Conservation (phyloP, 2,329 filamentous ascomycete species). For the Mollisia scopiformis region DNA sequence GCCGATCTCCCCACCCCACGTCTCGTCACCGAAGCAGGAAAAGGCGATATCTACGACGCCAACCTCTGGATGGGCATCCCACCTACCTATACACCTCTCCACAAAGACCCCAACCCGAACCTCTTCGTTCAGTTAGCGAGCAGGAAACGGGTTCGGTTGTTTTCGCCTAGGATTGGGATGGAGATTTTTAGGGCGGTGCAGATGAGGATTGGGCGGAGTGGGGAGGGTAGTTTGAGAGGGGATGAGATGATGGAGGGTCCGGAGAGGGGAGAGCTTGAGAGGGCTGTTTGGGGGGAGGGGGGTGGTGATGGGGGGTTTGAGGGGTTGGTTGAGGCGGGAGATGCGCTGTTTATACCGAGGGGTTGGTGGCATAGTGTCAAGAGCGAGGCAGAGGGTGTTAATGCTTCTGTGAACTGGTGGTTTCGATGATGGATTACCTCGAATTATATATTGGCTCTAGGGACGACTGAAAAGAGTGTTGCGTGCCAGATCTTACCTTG, state of each 20-base stretch:
- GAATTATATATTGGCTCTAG: too few relatives aligned
- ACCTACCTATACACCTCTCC: conserved; percentile 87
- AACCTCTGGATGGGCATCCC: conserved; percentile 88
- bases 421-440: conserved; percentile 4
- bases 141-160: conserved; percentile 72
- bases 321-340: conserved; percentile 62
- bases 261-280: conserved; percentile 68
- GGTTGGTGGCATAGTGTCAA: conserved; percentile 89
- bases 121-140: conserved; percentile 83
- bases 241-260: conserved; percentile 89
- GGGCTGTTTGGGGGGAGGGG: conserved; percentile 66
- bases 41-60: conserved; percentile 83
- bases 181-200: conserved; percentile 62
- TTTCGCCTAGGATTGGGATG: conserved; percentile 66
- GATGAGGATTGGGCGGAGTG: conserved; percentile 36
- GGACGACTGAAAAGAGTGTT: too few relatives aligned
- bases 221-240: conserved; percentile 59
- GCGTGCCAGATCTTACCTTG: too few relatives aligned
- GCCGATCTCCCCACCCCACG: conserved; percentile 70
- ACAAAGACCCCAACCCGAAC: conserved; percentile 94
- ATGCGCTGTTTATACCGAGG: conserved; percentile 77
- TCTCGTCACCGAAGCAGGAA: conserved; percentile 65
- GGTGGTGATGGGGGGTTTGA: conserved; percentile 24
- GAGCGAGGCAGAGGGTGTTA: conserved; percentile 54
- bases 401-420: conserved; percentile 47